A percentile compares a stretch with the other conserved stretches of the same genome.
Conservation (phyloP, 75 land plant species). For the Pinus tabuliformis region DNA sequence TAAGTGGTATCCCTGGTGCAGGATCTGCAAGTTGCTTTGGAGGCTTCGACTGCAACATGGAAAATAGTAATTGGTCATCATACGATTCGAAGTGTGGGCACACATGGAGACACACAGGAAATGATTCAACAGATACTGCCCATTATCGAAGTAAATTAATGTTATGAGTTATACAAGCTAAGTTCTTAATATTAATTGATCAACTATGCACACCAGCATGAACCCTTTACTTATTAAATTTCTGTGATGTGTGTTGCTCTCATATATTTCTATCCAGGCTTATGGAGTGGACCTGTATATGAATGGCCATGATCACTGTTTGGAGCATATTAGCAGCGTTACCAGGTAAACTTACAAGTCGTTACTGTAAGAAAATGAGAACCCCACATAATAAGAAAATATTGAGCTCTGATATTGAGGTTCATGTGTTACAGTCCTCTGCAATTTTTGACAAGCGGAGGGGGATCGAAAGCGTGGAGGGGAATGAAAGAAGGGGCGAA, state of each 20-base stretch:
- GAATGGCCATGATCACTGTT: conserved; percentile 97
- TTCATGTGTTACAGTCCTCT: conserved; percentile 39
- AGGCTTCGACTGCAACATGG: conserved; percentile 19
- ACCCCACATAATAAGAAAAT: too few species aligned
- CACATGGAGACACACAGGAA: conserved; percentile 17
- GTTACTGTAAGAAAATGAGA: too few species aligned
- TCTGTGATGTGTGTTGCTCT: too few species aligned
- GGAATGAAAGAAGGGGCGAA: conserved; percentile 31
- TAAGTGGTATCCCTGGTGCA: not conserved
- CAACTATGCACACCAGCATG: too few species aligned
- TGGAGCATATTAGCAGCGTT: conserved; percentile 69
- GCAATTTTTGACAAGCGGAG: conserved; percentile 87
- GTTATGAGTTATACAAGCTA: too few species aligned
- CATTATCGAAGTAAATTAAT: conserved; percentile 1
- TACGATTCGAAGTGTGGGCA: conserved; percentile 14
- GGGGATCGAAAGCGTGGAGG: conserved; percentile 90
- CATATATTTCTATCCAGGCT: not conserved
- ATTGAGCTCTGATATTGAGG: too few species aligned
- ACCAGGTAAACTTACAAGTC: conserved; percentile 45
- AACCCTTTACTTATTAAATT: too few species aligned
- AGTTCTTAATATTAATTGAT: too few species aligned
- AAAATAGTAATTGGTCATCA: conserved; percentile 25
- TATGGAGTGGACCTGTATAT: conserved; percentile 77
- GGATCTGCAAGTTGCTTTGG: conserved; percentile 17
- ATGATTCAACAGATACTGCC: conserved; percentile 11